A percentile compares a stretch with the other conserved stretches of the same genome.
Conservation (phyloP, 352 stramenopile genomes). For the Plasmopara muralis region DNA sequence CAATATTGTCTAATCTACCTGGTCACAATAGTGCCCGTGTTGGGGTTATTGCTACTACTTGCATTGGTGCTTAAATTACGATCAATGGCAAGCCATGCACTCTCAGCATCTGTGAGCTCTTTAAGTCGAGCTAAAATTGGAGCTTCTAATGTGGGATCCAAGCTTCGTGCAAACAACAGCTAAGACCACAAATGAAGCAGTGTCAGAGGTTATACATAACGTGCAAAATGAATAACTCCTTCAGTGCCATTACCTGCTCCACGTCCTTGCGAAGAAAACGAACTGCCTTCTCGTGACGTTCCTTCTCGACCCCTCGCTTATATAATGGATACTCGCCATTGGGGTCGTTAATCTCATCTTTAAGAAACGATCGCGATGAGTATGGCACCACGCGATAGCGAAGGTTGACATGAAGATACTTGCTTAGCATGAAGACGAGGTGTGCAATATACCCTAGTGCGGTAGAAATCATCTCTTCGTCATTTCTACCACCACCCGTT, state of each 20-base stretch:
- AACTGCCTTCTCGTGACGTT: constrained; percentile 73
- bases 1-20: constrained; percentile 20
- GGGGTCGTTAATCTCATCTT: constrained; percentile 82
- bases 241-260: constrained; percentile 54
- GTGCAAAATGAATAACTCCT: constrained; percentile 1
- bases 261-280: constrained; percentile 73
- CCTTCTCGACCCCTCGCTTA: constrained; percentile 66
- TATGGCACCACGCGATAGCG: constrained; percentile 76
- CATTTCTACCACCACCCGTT: constrained; percentile 37
- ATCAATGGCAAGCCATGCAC: constrained; percentile 58
- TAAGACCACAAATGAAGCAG: constrained; percentile 20
- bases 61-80: constrained; percentile 32
- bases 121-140: constrained; percentile 63
- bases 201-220: not conserved
- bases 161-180: constrained; percentile 66
- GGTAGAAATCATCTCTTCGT: constrained; percentile 82
- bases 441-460: constrained; percentile 82
- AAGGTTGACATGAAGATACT: constrained; percentile 82
- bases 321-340: constrained; percentile 78
- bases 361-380: constrained; percentile 73
- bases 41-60: constrained; percentile 15
- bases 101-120: constrained; percentile 58
- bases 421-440: constrained; percentile 84
- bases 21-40: constrained; percentile 34
- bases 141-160: constrained; percentile 60